Evolutionary conservation across 306 rosid species (phyloP).

Genomic region (Pterocarpus santalinus): DNA sequence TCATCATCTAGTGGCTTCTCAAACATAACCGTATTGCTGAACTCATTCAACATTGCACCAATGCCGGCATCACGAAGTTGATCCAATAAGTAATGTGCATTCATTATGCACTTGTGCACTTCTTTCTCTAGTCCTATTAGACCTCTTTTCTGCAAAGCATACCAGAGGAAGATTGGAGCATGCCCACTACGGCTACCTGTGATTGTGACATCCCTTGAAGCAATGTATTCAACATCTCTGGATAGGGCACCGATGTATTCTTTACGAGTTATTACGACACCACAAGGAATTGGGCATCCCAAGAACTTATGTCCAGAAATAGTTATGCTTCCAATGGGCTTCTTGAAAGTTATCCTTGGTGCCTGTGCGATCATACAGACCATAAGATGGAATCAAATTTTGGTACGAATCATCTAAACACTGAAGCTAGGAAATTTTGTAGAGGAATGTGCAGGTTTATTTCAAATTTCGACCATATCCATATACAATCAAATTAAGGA

Average conservation of each 20-base stretch:
- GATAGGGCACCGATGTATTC: slow-evolving; percentile 63
- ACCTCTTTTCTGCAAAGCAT: neutral
- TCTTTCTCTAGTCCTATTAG: slow-evolving; percentile 13
- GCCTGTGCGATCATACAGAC: slow-evolving; percentile 6
- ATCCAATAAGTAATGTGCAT: slow-evolving; percentile 49
- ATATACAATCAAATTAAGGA: neutral
- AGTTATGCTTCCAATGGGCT: slow-evolving; percentile 36
- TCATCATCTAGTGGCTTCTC: too few species aligned
- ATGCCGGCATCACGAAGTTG: slow-evolving; percentile 55
- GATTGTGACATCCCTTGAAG: slow-evolving; percentile 37
- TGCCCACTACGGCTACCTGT: slow-evolving; percentile 26
- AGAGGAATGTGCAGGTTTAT: neutral
- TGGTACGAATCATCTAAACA: neutral
- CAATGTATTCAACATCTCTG: slow-evolving; percentile 40
- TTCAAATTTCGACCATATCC: neutral
- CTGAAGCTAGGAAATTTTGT: neutral
- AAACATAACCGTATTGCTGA: neutral
- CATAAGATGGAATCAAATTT: neutral
- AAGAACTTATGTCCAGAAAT: slow-evolving; percentile 42
- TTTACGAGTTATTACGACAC: slow-evolving; percentile 49
- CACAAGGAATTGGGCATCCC: slow-evolving; percentile 11
- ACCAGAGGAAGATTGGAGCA: slow-evolving; percentile 10
- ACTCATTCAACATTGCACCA: slow-evolving; percentile 71
- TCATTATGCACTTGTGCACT: slow-evolving; percentile 12
- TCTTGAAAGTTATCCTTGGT: slow-evolving; percentile 39